These are phyloP conservation scores for Blastocladiella emersonii DNA, from an alignment of 371 early-diverging fungal genomes.

Conservation along the genomic window DNA sequence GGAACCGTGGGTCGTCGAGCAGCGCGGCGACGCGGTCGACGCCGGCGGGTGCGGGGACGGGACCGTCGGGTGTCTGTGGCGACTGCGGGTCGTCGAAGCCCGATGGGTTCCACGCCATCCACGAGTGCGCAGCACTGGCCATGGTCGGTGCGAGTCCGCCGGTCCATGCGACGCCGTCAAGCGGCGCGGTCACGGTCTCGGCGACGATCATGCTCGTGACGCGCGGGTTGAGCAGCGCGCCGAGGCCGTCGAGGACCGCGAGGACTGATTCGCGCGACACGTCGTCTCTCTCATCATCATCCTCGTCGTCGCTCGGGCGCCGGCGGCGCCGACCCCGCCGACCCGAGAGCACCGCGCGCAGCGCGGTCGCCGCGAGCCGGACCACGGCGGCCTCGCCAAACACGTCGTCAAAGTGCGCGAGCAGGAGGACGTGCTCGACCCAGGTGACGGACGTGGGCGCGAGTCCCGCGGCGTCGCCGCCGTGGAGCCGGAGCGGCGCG, in stretches of 20 bases:
- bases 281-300: neutral
- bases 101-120: no score
- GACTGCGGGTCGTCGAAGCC: neutral
- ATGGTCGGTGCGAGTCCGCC: neutral
- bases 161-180: neutral
- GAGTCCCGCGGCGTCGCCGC: neutral
- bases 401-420: neutral
- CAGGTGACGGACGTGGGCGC: neutral
- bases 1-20: neutral
- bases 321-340: no score
- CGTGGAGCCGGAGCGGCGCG: neutral
- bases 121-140: neutral
- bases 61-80: neutral
- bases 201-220: neutral
- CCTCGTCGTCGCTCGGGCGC: neutral
- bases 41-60: neutral
- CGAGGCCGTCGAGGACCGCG: neutral
- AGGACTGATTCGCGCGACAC: neutral
- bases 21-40: neutral
- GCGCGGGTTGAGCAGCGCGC: neutral
- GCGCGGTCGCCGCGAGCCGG: neutral
- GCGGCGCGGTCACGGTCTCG: no score
- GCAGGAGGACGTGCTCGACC: neutral
- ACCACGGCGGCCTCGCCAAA: neutral
- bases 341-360: neutral